These are phyloP conservation scores for Gracilaria caudata DNA, from an alignment of 23 red algal species.

Conservation along the genomic window DNA sequence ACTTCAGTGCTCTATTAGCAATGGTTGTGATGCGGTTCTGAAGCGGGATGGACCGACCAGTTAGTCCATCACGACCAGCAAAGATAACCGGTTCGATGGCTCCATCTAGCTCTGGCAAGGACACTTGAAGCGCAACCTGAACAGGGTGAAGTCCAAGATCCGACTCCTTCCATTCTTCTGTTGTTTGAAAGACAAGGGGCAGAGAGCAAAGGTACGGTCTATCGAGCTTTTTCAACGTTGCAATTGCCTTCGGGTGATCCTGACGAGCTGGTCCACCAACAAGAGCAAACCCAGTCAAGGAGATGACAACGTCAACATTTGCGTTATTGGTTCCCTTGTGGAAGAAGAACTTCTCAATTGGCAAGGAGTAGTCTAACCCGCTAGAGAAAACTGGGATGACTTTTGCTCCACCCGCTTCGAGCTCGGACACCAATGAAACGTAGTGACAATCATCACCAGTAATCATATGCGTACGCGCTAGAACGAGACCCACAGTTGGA, in stretches of 20 bases:
- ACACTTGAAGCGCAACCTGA: slow-evolving; percentile 97
- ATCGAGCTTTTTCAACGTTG: slow-evolving; percentile 80
- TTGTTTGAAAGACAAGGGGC: slow-evolving; percentile 97
- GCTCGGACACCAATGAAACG: slow-evolving; percentile 90
- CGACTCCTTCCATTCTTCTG: slow-evolving; percentile 91
- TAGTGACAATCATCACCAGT: slow-evolving; percentile 99
- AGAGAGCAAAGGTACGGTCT: slow-evolving; percentile 96
- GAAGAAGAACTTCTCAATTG: slow-evolving; percentile 95
- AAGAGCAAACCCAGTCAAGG: slow-evolving; percentile 98
- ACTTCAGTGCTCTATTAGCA: slow-evolving; percentile 88
- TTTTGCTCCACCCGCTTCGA: slow-evolving; percentile 87
- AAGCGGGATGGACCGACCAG: slow-evolving; percentile 95
- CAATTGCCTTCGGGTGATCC: slow-evolving; percentile 97
- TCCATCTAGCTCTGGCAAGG: slow-evolving; percentile 96
- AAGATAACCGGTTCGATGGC: slow-evolving; percentile 98
- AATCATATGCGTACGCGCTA: slow-evolving; percentile 95
- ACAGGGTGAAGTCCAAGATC: slow-evolving; percentile 98
- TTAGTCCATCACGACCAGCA: slow-evolving; percentile 94
- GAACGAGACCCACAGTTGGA: slow-evolving; percentile 86
- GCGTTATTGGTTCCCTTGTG: slow-evolving; percentile 70
- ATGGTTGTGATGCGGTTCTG: slow-evolving; percentile 89
- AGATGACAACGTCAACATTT: slow-evolving; percentile 89
- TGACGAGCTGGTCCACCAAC: slow-evolving; percentile 97
- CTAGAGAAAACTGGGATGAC: slow-evolving; percentile 97
- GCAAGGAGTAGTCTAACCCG: slow-evolving; percentile 92